A percentile compares a stretch with the other conserved stretches of the same genome.
These are phyloP conservation scores for Corymbia calophylla DNA, from an alignment of 441 rosid species.

Conservation along the genomic window DNA sequence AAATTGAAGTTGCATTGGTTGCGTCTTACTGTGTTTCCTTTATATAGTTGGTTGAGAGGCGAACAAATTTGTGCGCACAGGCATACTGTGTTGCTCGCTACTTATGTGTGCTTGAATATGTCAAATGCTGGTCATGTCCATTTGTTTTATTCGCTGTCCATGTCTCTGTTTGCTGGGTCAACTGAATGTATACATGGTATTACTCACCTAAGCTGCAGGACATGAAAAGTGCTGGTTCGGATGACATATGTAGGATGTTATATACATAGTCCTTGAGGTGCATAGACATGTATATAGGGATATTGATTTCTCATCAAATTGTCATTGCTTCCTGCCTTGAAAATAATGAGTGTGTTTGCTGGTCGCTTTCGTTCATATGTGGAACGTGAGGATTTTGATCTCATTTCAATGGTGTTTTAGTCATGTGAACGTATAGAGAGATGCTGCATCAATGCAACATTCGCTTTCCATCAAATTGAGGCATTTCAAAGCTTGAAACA, in stretches of 20 bases:
- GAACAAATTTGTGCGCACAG: neutral
- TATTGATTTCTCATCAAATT: neutral
- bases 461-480: neutral
- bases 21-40: neutral
- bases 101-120: neutral
- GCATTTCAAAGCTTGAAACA: neutral
- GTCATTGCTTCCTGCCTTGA: neutral
- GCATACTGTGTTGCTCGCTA: neutral
- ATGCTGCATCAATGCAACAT: neutral
- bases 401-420: neutral
- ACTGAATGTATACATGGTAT: neutral
- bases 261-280: neutral
- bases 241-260: fast-evolving
- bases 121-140: neutral
- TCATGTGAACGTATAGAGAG: neutral
- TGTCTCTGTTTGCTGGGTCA: neutral
- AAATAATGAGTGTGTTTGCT: neutral
- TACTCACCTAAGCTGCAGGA: neutral
- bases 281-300: neutral
- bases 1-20: neutral
- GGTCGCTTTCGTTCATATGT: neutral
- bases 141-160: neutral
- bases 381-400: neutral
- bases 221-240: neutral
- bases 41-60: neutral